These are phyloP conservation scores for Candida qinlingensis DNA, from an alignment of 805 yeast species.

Conservation along the genomic window DNA sequence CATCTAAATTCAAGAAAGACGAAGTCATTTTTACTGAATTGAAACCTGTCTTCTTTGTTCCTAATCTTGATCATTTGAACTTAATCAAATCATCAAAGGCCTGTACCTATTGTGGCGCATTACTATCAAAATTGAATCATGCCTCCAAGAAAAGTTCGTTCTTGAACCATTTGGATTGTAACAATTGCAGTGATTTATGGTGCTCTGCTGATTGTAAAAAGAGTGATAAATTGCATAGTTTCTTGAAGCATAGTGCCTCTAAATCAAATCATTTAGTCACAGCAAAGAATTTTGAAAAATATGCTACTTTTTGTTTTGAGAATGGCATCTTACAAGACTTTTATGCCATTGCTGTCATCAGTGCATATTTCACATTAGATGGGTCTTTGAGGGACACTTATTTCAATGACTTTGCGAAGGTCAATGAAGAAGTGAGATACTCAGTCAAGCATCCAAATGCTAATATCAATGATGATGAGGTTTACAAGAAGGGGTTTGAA, in stretches of 20 bases:
- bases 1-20: constrained; percentile 40
- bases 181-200: constrained; percentile 63
- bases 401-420: constrained; percentile 59
- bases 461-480: neutral
- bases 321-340: constrained; percentile 55
- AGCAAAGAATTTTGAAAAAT: constrained; percentile 21
- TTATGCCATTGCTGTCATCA: constrained; percentile 55
- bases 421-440: constrained; percentile 61
- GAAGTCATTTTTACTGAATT: constrained; percentile 56
- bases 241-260: constrained; percentile 49
- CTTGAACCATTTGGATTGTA: constrained; percentile 56
- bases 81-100: constrained; percentile 58
- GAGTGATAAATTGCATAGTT: constrained; percentile 45
- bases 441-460: constrained; percentile 26
- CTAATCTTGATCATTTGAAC: constrained; percentile 61
- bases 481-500: constrained; percentile 37
- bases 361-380: constrained; percentile 31
- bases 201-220: constrained; percentile 61
- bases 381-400: neutral
- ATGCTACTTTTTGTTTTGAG: constrained; percentile 56
- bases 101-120: constrained; percentile 64
- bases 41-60: constrained; percentile 52
- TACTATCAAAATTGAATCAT: constrained; percentile 21
- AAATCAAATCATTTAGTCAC: constrained; percentile 35
- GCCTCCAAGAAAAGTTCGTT: constrained; percentile 8